A percentile compares a stretch with the other conserved stretches of the same genome.
Evolutionary conservation across 371 early-diverging fungal species (phyloP).

Genomic region (Phascolomyces articulosus): DNA sequence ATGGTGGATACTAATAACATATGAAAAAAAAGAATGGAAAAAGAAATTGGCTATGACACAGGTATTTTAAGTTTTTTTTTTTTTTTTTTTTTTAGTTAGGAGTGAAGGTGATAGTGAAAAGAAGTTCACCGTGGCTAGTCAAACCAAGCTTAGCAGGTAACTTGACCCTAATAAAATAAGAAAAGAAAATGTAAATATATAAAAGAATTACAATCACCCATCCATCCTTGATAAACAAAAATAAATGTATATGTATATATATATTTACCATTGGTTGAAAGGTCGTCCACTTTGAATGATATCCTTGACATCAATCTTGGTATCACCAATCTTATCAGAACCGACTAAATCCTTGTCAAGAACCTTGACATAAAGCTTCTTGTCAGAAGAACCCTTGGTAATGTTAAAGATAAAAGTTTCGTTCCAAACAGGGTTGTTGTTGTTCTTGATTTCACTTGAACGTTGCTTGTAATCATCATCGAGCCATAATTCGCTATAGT

Average conservation of each 20-base stretch:
- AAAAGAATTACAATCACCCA: no score
- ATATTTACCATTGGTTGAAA: not conserved
- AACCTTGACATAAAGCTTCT: constrained; percentile 38
- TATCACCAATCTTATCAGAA: constrained; percentile 47
- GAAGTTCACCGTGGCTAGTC: constrained; percentile 28
- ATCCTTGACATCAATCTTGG: constrained; percentile 24
- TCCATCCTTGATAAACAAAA: no score
- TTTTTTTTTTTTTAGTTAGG: not conserved
- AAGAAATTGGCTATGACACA: no score
- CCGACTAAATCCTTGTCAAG: constrained; percentile 39
- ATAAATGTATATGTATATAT: no score
- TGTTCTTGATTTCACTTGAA: constrained; percentile 9
- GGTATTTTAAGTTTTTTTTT: no score
- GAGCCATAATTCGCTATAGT: constrained; percentile 16
- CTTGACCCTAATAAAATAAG: constrained; percentile 7
- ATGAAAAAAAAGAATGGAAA: no score
- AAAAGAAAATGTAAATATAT: no score
- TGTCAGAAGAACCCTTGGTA: constrained; percentile 14
- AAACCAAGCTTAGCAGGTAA: constrained; percentile 25
- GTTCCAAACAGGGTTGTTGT: constrained; percentile 19
- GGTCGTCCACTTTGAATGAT: constrained; percentile 14
- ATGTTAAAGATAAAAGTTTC: constrained; percentile 21
- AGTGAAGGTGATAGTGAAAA: constrained; percentile 3
- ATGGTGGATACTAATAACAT: no score
- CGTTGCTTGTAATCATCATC: constrained; percentile 23